Evolutionary conservation across 768 basidiomycete species (phyloP).

Genomic region (Hericium erinaceus): DNA sequence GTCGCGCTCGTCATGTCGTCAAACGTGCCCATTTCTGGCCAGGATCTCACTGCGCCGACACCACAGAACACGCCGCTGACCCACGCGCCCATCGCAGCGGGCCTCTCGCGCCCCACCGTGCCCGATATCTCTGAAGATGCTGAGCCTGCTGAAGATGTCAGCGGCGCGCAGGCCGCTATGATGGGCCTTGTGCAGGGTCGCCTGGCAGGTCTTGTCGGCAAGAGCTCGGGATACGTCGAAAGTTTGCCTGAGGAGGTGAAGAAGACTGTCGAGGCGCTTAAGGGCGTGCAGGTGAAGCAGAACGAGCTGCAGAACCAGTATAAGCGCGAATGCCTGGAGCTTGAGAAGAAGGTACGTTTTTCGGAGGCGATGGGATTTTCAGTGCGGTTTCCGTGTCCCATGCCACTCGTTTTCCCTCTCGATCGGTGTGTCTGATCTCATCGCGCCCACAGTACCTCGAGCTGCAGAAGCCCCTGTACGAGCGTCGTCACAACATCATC

Average conservation of each 20-base stretch:
- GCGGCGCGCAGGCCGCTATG: slow-evolving; percentile 54
- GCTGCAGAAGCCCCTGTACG: slow-evolving; percentile 77
- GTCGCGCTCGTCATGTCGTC: slow-evolving; percentile 46
- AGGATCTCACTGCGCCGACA: slow-evolving; percentile 75
- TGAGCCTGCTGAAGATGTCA: slow-evolving; percentile 57
- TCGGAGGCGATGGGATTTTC: neutral
- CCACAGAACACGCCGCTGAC: slow-evolving; percentile 88
- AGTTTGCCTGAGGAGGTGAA: slow-evolving; percentile 73
- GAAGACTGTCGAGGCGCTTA: slow-evolving; percentile 81
- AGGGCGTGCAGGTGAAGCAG: slow-evolving; percentile 90
- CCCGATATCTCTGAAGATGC: slow-evolving; percentile 82
- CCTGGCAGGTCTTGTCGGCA: slow-evolving; percentile 78
- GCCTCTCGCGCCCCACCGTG: slow-evolving; percentile 79
- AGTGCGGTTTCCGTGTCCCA: neutral
- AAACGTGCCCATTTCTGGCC: slow-evolving; percentile 49
- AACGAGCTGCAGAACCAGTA: slow-evolving; percentile 87
- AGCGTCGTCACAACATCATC: slow-evolving; percentile 79
- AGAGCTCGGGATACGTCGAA: slow-evolving; percentile 93
- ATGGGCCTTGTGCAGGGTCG: slow-evolving; percentile 83
- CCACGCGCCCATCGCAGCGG: slow-evolving; percentile 69
- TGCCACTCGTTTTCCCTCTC: neutral
- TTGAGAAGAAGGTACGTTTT: slow-evolving; percentile 85
- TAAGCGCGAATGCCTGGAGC: slow-evolving; percentile 89
- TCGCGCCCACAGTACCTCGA: slow-evolving; percentile 48
- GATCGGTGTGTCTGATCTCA: slow-evolving; percentile 6